Evolutionary conservation across 1,139 yeast species (phyloP).

Genomic region (Kurtzmaniella quercitrusa): DNA sequence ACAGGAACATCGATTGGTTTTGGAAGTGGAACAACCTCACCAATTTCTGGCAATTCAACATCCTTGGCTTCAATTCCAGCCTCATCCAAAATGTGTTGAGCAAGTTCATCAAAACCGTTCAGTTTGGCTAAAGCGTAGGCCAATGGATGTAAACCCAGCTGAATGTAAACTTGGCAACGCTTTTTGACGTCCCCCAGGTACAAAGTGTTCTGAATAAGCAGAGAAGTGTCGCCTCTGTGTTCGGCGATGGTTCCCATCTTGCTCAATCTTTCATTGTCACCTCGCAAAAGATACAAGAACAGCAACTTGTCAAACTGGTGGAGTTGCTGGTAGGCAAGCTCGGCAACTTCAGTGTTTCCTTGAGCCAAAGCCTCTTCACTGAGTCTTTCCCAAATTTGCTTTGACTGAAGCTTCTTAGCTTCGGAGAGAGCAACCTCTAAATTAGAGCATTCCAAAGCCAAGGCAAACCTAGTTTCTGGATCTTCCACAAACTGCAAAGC

Average conservation of each 20-base stretch:
- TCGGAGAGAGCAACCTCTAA: slow-evolving; percentile 82
- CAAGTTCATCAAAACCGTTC: slow-evolving; percentile 74
- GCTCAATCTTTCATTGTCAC: slow-evolving; percentile 67
- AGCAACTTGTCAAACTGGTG: slow-evolving; percentile 85
- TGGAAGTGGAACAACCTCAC: slow-evolving; percentile 39
- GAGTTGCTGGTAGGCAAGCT: slow-evolving; percentile 83
- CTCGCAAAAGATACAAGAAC: slow-evolving; percentile 79
- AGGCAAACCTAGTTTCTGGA: slow-evolving; percentile 91
- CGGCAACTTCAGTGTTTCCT: slow-evolving; percentile 84
- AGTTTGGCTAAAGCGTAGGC: slow-evolving; percentile 93
- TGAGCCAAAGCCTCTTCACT: slow-evolving; percentile 85
- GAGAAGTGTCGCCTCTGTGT: slow-evolving; percentile 75
- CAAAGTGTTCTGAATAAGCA: slow-evolving; percentile 79
- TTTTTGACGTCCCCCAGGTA: slow-evolving; percentile 72
- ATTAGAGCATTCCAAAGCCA: slow-evolving; percentile 92
- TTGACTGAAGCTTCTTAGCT: slow-evolving; percentile 71
- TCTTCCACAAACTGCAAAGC: slow-evolving; percentile 97
- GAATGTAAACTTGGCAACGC: slow-evolving; percentile 70
- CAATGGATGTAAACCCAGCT: slow-evolving; percentile 79
- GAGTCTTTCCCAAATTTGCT: slow-evolving; percentile 73
- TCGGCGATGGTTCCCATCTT: slow-evolving; percentile 92
- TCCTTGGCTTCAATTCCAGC: slow-evolving; percentile 65
- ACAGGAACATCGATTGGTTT: slow-evolving; percentile 43
- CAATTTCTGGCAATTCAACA: slow-evolving; percentile 60
- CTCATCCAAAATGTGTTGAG: slow-evolving; percentile 64